These are phyloP conservation scores for Podospora didyma DNA, from an alignment of 495 filamentous ascomycete genomes.

Conservation along the genomic window DNA sequence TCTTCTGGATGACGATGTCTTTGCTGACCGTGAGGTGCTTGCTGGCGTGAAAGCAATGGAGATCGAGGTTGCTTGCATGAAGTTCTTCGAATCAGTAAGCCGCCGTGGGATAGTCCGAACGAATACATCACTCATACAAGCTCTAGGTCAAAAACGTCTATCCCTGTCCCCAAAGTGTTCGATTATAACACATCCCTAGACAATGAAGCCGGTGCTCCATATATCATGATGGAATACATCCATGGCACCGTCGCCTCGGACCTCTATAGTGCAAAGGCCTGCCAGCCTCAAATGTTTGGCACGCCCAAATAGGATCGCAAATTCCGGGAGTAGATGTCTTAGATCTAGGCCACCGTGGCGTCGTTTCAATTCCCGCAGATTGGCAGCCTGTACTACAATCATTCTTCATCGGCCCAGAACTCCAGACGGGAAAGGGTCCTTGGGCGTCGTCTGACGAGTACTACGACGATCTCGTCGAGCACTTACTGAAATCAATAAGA, in stretches of 20 bases:
- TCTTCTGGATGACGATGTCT: not conserved
- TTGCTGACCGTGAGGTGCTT: not conserved
- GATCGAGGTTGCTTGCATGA: not conserved
- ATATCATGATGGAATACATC: conserved; percentile 1
- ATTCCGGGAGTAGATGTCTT: not conserved
- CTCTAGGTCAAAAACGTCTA: not conserved
- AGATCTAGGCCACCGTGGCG: not conserved
- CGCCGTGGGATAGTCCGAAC: not conserved
- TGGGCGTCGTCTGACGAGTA: not conserved
- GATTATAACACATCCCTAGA: not conserved
- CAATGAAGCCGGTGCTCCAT: not conserved
- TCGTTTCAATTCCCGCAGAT: not conserved
- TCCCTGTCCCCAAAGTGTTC: not conserved
- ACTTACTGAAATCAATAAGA: not conserved
- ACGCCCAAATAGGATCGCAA: conserved; percentile 1
- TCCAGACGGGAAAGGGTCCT: not conserved
- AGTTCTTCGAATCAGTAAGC: not conserved
- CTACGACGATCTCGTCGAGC: not conserved
- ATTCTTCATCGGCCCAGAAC: conserved; percentile 6
- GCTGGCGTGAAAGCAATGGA: not conserved
- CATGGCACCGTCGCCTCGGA: not conserved
- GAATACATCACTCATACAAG: not conserved
- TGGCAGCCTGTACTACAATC: conserved; percentile 2
- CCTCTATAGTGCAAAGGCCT: not conserved
- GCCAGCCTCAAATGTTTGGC: not conserved